Base-by-base conservation (phyloP, 179 eudicot species). In the Patellifolia procumbens region DNA sequence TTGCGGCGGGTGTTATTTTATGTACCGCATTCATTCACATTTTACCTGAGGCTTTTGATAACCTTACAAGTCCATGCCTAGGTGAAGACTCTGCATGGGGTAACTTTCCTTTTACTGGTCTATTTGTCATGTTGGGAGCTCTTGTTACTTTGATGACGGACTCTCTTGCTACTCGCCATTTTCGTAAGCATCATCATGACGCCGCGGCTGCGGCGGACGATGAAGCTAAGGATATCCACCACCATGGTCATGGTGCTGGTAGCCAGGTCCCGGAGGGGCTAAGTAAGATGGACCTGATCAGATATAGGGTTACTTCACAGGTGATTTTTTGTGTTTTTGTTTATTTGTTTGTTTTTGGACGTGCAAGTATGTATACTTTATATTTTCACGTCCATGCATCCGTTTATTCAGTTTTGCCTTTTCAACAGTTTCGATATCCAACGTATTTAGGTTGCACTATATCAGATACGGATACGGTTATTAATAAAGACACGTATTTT, bases 1-100 rank as follows among this genome's bases (percentile, higher is more conserved):
- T 91, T 46, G 97, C 94, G 0, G 96, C 91, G 0, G 96, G 96
- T 4, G 93, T 89, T 2, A 91, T 91, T 24, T 56, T 91, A 13
- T 85, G 90, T 2, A 86, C 92, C 0, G 96, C 89, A 2, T 89
- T 89, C 61, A 79, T 91, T 20, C 97, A 91, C 77, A 86, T 91
- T 7, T 83, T 91, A 22, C 97, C 97, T 0, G 92, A 87, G 17
- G 92, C 92, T 0, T 90, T 90, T 68, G 63, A 74, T 6, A 81
- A 66, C 31, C 60, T 91, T 20, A 82, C 84, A 0, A 84, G 83
- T 55, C 97, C 97, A 0, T 90, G 94, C 68, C 81, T 91, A 0
- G 63, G 68, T 32, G 75, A 73, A 10, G 78, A 58, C 5, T 80
- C 90, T 0, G 20, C 34, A 0, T 86, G 91, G 89, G 79, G 72